These are phyloP conservation scores for Eucalyptus victrix DNA, from an alignment of 345 rosid genomes.

Conservation along the genomic window DNA sequence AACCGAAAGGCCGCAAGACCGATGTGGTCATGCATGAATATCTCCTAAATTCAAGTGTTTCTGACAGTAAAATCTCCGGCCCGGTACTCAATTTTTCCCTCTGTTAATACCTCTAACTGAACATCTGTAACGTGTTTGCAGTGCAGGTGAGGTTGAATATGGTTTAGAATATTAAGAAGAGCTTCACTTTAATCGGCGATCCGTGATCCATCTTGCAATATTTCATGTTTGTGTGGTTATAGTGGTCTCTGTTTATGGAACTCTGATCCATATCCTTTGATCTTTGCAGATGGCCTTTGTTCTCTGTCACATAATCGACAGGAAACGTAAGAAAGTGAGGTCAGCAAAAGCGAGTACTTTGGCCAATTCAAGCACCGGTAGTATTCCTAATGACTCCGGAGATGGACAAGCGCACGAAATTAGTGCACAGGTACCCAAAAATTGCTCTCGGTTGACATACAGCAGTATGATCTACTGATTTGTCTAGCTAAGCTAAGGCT, in stretches of 20 bases:
- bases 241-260: not conserved
- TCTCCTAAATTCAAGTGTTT: not conserved
- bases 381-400: not conserved
- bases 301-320: not conserved
- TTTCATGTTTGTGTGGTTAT: not conserved
- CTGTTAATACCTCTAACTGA: not conserved
- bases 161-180: not conserved
- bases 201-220: not conserved
- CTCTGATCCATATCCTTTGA: not conserved
- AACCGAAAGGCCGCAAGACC: not conserved
- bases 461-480: not conserved
- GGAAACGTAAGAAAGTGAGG: not conserved
- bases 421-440: not conserved
- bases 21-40: not conserved
- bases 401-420: not conserved
- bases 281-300: not conserved
- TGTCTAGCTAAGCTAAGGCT: not conserved
- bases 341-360: not conserved
- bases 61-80: not conserved
- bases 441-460: not conserved
- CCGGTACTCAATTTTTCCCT: not conserved
- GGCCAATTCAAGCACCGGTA: not conserved
- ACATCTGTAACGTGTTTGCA: not conserved
- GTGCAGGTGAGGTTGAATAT: not conserved
- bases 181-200: not conserved